Evolutionary conservation across 2,329 filamentous ascomycete species (phyloP), one percentile per base, ranked within the genome.

Genomic region (Teratosphaeria gauchensis): DNA sequence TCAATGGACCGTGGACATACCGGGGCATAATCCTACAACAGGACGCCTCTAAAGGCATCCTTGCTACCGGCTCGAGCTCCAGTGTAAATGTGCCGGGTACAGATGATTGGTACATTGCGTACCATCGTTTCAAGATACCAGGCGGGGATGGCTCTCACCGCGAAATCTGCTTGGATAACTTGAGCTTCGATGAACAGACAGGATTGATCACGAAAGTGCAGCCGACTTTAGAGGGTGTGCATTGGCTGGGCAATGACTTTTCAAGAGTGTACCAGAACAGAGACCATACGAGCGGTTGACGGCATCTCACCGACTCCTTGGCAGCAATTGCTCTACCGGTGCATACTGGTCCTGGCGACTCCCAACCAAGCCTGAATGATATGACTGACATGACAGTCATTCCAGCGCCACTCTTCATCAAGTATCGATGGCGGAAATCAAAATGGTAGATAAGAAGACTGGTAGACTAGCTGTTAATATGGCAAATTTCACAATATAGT

Each of bases 31-130:
- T 80, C 7, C 60, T 80, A 31, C 62, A 76, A 57, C 78, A 79
- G 78, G 48, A 58, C 62, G 8, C 16, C 0, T 66, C 68, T 0
- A 65, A 73, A 56, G 76, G 75, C 0, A 78, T 80, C n/a, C 65
- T 79, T 5, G 77, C 69, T 0, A 78, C 77, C 0, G 78, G 77
- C 0, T 76, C 78, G 59, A 73, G 75, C 63, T 78, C 76, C 0
- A 72, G 79, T 2, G 62, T 79, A 19, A 77, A 78, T 48, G 72
- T 80, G 1, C 77, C 77, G 0, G 74, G 73, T 0, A 78, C 76
- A 0, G 77, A 80, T 60, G 71, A 78, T 28, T 80, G 78, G 78
- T 78, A 77, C 59, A 79, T 80, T 33, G 77, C 72, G 0, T 80
- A 80, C 54, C 78, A 80, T 61, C 73, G 78, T 1, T 80, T 80